Evolutionary conservation across 106 monocot genomes (phyloP), one percentile per base, ranked within the genome.

Genomic region (Vanilla planifolia): DNA sequence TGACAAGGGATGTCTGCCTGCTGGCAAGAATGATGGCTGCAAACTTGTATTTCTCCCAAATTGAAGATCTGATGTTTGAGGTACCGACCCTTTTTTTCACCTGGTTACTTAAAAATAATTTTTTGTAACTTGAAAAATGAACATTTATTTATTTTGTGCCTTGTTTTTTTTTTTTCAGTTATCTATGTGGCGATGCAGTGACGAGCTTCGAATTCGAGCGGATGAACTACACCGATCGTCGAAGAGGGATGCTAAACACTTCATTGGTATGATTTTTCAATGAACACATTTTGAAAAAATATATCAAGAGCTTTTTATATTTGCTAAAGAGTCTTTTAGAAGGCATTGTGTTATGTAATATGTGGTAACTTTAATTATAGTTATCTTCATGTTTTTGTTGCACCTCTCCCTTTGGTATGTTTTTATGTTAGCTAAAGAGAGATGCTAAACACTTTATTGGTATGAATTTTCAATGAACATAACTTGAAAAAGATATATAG

Each of bases 31-130:
- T 99, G 88, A 99, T 88, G 88, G 98, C 98, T 62, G 84, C 98
- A 67, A 99, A 82, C 43, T 60, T 99, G 77, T 99, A 99, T 66
- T 92, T 77, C 68, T 81, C 98, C 23, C 88, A 88, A 69, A 99
- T 99, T 53, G 98, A 99, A 71, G 98, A 99, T 69, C 65, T 99
- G 20, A 99, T 92, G 98, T 99, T 99, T 69, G 92, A 99, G 98
- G 91, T 92, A 71, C 20, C 45, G 22, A 19, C 0, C 17, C 34
- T 35, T 57, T 35, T 15, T 6, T 33, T 14, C 11, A 19, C 50
- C 6, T 53, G 32, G 28, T 53, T 53, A 5, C 28, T 32, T 16
- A 30, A 5, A 9, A 1, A 29, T 53, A 15, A 21, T 53, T 32
- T 32, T 29, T 30, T 32, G 4, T 6, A 30, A 16, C 5, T 28